Conservation (phyloP, 2,329 filamentous ascomycete genomes). For the Nigrospora osmanthi region DNA sequence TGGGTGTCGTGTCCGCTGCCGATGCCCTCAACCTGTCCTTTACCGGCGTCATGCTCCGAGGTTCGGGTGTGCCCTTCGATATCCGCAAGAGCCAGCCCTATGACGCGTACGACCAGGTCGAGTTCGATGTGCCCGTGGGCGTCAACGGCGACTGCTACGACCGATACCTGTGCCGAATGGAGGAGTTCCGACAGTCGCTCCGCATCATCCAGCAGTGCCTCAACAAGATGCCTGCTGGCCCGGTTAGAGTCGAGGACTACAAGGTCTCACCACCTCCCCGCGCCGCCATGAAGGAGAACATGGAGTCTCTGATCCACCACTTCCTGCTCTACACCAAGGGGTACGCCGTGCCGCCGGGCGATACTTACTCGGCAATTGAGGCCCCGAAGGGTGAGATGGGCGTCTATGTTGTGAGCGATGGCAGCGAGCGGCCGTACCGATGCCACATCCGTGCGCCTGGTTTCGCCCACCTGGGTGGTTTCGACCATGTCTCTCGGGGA, state of each 20-base stretch:
- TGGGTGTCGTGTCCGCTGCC: slow-evolving; percentile 83
- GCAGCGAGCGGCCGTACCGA: slow-evolving; percentile 90
- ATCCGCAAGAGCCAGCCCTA: slow-evolving; percentile 95
- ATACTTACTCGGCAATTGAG: slow-evolving; percentile 97
- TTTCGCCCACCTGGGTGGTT: slow-evolving; percentile 89
- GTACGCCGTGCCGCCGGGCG: slow-evolving; percentile 91
- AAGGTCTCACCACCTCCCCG: slow-evolving; percentile 96
- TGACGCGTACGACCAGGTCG: slow-evolving; percentile 94
- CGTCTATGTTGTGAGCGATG: slow-evolving; percentile 92
- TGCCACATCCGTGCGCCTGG: slow-evolving; percentile 96
- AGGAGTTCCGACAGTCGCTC: slow-evolving; percentile 97
- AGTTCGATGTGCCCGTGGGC: slow-evolving; percentile 96
- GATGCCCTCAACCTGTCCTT: slow-evolving; percentile 98
- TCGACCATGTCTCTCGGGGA: slow-evolving; percentile 87
- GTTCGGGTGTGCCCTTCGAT: slow-evolving; percentile 93
- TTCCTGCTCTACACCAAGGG: slow-evolving; percentile 99
- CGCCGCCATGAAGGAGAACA: slow-evolving; percentile 99
- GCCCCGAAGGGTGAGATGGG: slow-evolving; percentile 99
- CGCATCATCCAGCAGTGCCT: slow-evolving; percentile 98
- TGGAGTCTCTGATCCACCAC: slow-evolving; percentile 99
- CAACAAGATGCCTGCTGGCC: slow-evolving; percentile 96
- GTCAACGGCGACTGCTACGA: slow-evolving; percentile 99
- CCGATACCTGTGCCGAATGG: slow-evolving; percentile 97
- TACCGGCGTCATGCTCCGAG: slow-evolving; percentile 94
- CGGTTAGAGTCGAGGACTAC: slow-evolving; percentile 95